Percentiles rank a stretch among this genome's conserved stretches.
Conservation (phyloP, 1,284 basidiomycete genomes). For the Ustilago xerochloae region DNA sequence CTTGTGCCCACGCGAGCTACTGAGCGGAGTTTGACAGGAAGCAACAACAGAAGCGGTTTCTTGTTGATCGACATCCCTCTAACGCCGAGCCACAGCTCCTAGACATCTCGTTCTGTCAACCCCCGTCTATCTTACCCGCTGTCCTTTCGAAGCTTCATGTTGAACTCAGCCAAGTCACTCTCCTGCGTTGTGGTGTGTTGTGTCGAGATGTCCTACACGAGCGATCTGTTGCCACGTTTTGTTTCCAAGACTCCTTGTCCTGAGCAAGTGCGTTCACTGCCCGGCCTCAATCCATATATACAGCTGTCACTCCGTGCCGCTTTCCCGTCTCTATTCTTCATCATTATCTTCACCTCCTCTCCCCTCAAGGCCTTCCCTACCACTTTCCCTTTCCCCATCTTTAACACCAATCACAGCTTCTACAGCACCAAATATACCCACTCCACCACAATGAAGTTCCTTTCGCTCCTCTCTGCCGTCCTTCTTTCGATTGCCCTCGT, state of each 20-base stretch:
- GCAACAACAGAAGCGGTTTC: too few relatives aligned
- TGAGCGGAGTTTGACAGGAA: neutral
- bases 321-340: neutral
- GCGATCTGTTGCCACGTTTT: neutral
- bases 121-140: neutral
- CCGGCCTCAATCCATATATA: conserved; percentile 6
- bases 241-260: neutral
- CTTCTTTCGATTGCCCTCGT: conserved; percentile 17
- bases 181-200: neutral
- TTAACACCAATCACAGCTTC: conserved; percentile 7
- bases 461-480: conserved; percentile 23
- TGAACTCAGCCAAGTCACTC: too few relatives aligned
- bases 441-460: conserved; percentile 25
- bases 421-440: conserved; percentile 7
- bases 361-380: conserved; percentile 5
- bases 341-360: neutral
- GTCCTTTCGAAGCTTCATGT: too few relatives aligned
- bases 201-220: neutral
- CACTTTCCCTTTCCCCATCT: neutral
- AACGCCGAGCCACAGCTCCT: conserved; percentile 1
- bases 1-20: neutral
- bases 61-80: neutral
- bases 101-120: neutral
- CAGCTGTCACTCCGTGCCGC: neutral
- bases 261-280: neutral